These are phyloP conservation scores for Cylindrodendrum hubeiense DNA, from an alignment of 2,329 filamentous ascomycete genomes.

Conservation along the genomic window DNA sequence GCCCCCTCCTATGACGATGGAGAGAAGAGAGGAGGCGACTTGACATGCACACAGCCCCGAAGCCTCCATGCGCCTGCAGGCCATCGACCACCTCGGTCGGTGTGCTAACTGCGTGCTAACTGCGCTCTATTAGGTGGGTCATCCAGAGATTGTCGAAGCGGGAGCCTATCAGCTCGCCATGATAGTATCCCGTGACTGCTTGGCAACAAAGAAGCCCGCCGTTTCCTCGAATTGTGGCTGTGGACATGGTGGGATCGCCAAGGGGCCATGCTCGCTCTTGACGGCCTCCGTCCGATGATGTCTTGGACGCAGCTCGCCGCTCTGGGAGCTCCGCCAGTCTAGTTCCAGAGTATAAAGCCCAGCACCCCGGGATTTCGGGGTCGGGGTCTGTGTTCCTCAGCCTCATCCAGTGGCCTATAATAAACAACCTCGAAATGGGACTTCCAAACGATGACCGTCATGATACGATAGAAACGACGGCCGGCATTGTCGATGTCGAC, in stretches of 20 bases:
- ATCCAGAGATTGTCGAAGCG: constrained; percentile 28
- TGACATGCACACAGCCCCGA: constrained; percentile 41
- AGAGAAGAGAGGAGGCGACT: constrained; percentile 19
- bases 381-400: constrained; percentile 27
- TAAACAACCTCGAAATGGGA: constrained; percentile 41
- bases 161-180: constrained; percentile 38
- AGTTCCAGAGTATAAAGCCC: constrained; percentile 41
- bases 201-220: constrained; percentile 37
- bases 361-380: constrained; percentile 30
- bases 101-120: constrained; percentile 7
- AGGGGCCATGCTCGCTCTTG: constrained; percentile 36
- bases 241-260: constrained; percentile 36
- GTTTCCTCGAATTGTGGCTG: constrained; percentile 41
- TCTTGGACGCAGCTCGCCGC: constrained; percentile 16
- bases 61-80: constrained; percentile 28
- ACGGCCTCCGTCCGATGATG: constrained; percentile 37
- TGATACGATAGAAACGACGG: constrained; percentile 43
- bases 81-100: constrained; percentile 26
- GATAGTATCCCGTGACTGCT: constrained; percentile 26
- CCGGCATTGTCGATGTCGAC: constrained; percentile 30
- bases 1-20: constrained; percentile 29
- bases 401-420: constrained; percentile 38
- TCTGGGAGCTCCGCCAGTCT: constrained; percentile 13
- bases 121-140: constrained; percentile 35
- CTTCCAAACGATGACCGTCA: constrained; percentile 39